Evolutionary conservation across 441 rosid genomes (phyloP), one percentile per base, ranked within the genome.

Genomic region (Syzygium malaccense): DNA sequence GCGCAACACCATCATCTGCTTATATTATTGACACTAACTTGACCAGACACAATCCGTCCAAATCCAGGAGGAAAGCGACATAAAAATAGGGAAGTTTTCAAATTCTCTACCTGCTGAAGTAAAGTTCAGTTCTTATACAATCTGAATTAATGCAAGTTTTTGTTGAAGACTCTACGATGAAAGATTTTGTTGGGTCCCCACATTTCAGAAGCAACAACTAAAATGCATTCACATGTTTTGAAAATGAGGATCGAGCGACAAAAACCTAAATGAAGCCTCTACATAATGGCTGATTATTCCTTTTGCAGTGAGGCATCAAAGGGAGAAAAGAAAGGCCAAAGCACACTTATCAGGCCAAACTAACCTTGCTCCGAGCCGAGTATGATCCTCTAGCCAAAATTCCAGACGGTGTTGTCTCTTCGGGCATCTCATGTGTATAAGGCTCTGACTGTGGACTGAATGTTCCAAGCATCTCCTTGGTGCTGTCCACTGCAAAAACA

Each of bases 371-470:
- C 92, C 88, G 92, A 89, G 95, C 97, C 19, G 97, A 87, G 89
- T 94, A 95, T 3, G 91, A 92, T 85, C 95, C 97, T 91, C 97
- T 91, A 84, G 93, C 96, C 51, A 95, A 93, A 4, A 94, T 87
- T 45, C 96, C 97, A 87, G 96, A 94, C n/a, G 97, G 97, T 14
- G 95, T 93, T 14, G 94, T 91, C 88, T 95, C 97, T 89, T 95
- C 96, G 10, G 92, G 92, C 91, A 95, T 92, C 88, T 92, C 93
- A 86, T 94, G 94, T 28, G 90, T 91, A 90, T 94, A 95, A 23
- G 95, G 93, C 86, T 94, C 97, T 18, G 92, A 92, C 88, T 94
- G 95, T 79, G 96, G 96, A 89, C 97, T 94, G 89, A 91, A 93
- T 85, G 97, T 94, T 88, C 97, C 97, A 19, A 94, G 86, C 96